Base-by-base conservation (phyloP, 2,329 filamentous ascomycete genomes). In the Periconia macrospinosa region DNA sequence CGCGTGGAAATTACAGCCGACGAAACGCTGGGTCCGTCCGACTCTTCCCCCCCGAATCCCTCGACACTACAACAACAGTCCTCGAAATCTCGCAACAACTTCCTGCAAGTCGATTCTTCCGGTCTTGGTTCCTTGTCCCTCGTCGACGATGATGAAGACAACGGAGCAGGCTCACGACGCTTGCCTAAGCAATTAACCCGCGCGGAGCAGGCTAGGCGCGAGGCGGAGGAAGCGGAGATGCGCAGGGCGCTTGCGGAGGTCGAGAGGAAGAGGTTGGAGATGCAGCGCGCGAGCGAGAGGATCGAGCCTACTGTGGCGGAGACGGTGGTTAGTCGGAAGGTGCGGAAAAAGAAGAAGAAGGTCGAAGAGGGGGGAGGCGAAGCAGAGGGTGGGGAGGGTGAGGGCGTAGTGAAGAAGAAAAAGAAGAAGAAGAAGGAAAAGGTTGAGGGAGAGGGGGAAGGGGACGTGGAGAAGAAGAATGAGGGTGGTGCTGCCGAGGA, bases 71-170 rank as follows among this genome's bases (percentile, higher is more conserved):
- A 55, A 23, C 40, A 43, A 2, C 19, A 46, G 10, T 53, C 52
- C 17, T 54, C 53, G 6, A 75, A 73, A 46, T 64, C 67, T 0
- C 89, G 86, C 67, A 91, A 88, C 57, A 81, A 81, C 6, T 78
- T 97, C 1, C 82, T 99, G 1, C 86, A 92, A 59, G 89, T 97
- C 0, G 92, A 97, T 74, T 96, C 92, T 35, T 93, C 90, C 60
- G 88, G 87, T 41, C 84, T 99, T 2, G 85, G 86, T 1, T 78
- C 84, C 2, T 83, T 97, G 42, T 88, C 84, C 43, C 82, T 97
- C 1, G 85, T 88, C 46, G 84, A 81, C 30, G 78, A 73, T 9
- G 66, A 65, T 9, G 76, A 23, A 8, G 23, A 41, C 17, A 27
- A 18, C 17, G 42, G 8, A 15, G 18, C 42, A 2, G 42, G 13